Base-by-base conservation (phyloP, 306 rosid genomes). In the Cyclanthera cordifolia region DNA sequence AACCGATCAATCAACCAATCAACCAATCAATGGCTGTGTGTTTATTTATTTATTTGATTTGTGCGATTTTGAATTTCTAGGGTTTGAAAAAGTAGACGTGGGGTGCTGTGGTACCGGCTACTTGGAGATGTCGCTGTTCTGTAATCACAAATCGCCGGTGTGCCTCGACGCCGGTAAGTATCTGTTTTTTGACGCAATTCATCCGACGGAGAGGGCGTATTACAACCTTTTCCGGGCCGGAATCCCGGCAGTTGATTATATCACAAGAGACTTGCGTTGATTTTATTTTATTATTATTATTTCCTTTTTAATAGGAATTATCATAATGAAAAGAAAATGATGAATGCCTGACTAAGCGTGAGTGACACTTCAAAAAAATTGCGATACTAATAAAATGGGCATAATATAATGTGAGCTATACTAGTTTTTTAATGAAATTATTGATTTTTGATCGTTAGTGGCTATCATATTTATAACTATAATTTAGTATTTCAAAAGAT, bases 81-180 rank as follows among this genome's bases (percentile, higher is more conserved):
- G 90, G 54, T 80, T 87, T 72, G 87, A 83, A 0, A 72, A 73
- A 21, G 82, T 82, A 32, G 12, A 75, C 24, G 70, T 46, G 16
- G 96, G 94, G 0, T 89, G 96, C 37, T 89, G 94, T 72, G 96
- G 94, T 58, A 85, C 74, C 57, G 96, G 96, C 53, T 80, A 24
- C 21, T 3, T 85, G 20, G 96, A 87, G 79, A 61, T 83, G 65
- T 52, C 94, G 9, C 0, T 75, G 19, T 16, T 87, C 72, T 89
- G 96, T 24, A 87, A 87, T 9, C 64, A 23, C 32, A 8, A 24
- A 14, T 81, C 90, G 4, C 0, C 12, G 13, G 77, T 77, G 65
- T 89, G 96, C 48, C 3, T 48, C 10, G 87, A 89, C 71, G 73
- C 82, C 43, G 65, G 81, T 1, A 85, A 79, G 74, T 87, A 85